phyloP scores from a whole-genome alignment of 768 basidiomycete species.

The Leccinum sublutescens region DNA sequence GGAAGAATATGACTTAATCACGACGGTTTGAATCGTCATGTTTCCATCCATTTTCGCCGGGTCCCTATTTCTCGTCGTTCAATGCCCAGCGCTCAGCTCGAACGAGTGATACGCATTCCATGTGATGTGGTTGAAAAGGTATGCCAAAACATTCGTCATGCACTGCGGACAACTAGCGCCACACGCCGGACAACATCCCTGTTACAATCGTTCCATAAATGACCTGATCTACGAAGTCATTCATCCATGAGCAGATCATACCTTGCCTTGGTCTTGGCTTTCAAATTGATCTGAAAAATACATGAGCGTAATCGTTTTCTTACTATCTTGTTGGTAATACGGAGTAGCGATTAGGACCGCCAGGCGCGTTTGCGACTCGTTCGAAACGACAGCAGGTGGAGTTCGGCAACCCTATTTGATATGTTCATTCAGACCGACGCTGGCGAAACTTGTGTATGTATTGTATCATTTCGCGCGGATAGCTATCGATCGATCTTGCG shows the following conservation, averaged over 20 bases:
- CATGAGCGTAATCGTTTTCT: not conserved
- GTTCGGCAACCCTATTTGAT: not conserved
- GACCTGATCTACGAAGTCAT: not conserved
- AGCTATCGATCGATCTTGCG: too few species aligned
- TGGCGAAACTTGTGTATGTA: too few species aligned
- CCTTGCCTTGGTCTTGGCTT: too few species aligned
- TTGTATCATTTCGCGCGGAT: too few species aligned
- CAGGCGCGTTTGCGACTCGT: not conserved
- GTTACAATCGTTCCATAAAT: not conserved
- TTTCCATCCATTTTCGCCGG: not conserved
- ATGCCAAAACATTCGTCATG: not conserved
- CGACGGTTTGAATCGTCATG: not conserved
- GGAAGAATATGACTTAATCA: not conserved
- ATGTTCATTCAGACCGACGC: not conserved
- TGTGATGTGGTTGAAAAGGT: too few species aligned
- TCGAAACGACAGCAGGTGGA: not conserved
- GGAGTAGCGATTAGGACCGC: too few species aligned
- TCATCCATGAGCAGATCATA: not conserved
- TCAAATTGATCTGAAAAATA: not conserved
- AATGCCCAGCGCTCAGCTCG: too few species aligned
- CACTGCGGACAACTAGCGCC: not conserved
- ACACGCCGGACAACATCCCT: not conserved
- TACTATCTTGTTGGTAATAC: not conserved
- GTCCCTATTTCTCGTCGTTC: not conserved
- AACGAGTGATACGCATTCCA: too few species aligned